phyloP scores from a whole-genome alignment of 306 rosid species.

The Cucumis hystrix region DNA sequence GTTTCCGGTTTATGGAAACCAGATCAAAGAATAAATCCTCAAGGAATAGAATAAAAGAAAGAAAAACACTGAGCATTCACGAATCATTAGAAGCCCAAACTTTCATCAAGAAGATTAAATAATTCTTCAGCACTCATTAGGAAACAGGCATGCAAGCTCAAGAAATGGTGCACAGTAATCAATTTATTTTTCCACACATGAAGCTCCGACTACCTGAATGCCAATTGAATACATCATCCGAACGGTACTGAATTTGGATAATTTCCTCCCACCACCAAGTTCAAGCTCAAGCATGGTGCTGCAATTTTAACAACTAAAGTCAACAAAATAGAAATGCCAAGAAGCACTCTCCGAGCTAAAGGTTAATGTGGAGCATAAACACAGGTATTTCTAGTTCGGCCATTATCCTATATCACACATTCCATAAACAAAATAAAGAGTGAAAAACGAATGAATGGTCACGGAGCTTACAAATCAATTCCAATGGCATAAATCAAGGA shows the following conservation, averaged over 20 bases:
- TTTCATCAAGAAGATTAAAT: not conserved
- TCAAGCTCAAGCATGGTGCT: constrained; percentile 84
- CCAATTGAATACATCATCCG: constrained; percentile 84
- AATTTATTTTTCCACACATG: not conserved
- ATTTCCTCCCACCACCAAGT: constrained; percentile 91
- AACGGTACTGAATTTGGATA: constrained; percentile 73
- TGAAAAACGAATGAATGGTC: not conserved
- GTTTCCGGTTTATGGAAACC: not conserved
- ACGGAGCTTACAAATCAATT: not conserved
- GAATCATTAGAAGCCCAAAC: not conserved
- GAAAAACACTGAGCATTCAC: not conserved
- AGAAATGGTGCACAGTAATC: constrained; percentile 1
- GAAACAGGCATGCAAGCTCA: not conserved
- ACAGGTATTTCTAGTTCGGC: not conserved
- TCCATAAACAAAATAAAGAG: not conserved
- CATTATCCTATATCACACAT: not conserved
- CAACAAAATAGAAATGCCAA: not conserved
- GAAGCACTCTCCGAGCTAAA: not conserved
- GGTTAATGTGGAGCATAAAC: not conserved
- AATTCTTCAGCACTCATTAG: not conserved
- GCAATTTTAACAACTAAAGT: constrained; percentile 19
- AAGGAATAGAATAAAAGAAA: not conserved
- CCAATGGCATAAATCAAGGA: not conserved
- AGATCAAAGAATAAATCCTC: not conserved
- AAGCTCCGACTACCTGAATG: constrained; percentile 51